Evolutionary conservation across 352 stramenopile species (phyloP), one percentile per base, ranked within the genome.

Genomic region (Globisporangium orthogonon): DNA sequence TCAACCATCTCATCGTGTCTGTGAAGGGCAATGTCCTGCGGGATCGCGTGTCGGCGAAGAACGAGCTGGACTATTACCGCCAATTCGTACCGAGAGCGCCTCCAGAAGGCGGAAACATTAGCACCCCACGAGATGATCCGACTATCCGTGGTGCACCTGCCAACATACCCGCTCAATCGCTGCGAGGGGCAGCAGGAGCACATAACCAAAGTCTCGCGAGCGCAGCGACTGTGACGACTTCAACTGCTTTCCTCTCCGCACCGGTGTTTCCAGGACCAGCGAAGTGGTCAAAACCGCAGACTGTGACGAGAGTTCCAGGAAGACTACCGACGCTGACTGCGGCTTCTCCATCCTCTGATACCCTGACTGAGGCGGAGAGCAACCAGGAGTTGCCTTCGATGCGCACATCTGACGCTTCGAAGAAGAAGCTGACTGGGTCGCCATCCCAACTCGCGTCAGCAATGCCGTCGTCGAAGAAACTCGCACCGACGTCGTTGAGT

Each of bases 31-130:
- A 52, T n/a, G 70, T 79, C 4, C 62, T 56, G 17, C 60, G 62
- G 7, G 67, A 82, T 18, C 63, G 63, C 37, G 61, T 40, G 6
- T 67, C 68, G 15, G 75, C 69, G 1, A 86, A 83, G 58, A 69
- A 63, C 40, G 76, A 86, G 30, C 41, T 89, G 11, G 60, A 71
- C 37, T 89, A 70, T 50, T 89, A 86, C 46, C 73, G 76, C 44
- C 70, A 81, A 41, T 48, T 84, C 1, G 52, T 86, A 14, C 78
- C 70, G 9, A 65, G 60, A n/a, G 56, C 65, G 18, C 39, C 45
- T 17, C 31, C 49, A 3, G 17, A 18, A 28, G 44, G 39, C 37
- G 18, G 18, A n/a, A 4, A 49, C n/a, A 7, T 29, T 2, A 30
- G 31, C 41, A 23, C 18, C 7, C 3, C 44, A 17, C 18, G 44